Conservation (phyloP, 352 stramenopile species). For the Pythium sukuiense region DNA sequence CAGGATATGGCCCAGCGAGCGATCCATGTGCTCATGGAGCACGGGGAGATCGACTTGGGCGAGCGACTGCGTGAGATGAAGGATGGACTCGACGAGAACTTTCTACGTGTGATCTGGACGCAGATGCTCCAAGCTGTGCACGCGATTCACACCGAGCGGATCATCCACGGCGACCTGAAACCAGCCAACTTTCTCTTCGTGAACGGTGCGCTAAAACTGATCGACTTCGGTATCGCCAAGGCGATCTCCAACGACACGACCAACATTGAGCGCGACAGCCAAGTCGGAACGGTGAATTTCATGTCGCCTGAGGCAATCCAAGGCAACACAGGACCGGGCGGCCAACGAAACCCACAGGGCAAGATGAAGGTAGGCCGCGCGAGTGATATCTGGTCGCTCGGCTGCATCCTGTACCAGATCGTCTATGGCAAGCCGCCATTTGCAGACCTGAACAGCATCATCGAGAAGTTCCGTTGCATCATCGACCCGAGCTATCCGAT, state of each 20-base stretch:
- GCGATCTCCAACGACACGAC: constrained; percentile 97
- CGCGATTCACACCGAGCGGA: constrained; percentile 95
- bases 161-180: constrained; percentile 96
- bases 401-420: constrained; percentile 98
- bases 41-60: constrained; percentile 97
- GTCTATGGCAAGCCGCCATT: constrained; percentile 96
- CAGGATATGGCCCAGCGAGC: constrained; percentile 83
- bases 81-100: constrained; percentile 94
- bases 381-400: constrained; percentile 96
- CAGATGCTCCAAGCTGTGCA: constrained; percentile 98
- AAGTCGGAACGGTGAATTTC: constrained; percentile 96
- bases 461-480: constrained; percentile 96
- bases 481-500: constrained; percentile 93
- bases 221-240: constrained; percentile 98
- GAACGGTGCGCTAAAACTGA: constrained; percentile 94
- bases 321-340: constrained; percentile 48
- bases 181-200: constrained; percentile 98
- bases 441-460: constrained; percentile 91
- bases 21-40: constrained; percentile 94
- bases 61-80: constrained; percentile 86
- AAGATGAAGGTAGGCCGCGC: constrained; percentile 89
- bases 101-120: constrained; percentile 97
- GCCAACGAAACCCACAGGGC: constrained; percentile 54
- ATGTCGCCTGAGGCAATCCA: constrained; percentile 95
- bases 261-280: constrained; percentile 95